Evolutionary conservation across 2,329 filamentous ascomycete species (phyloP), one percentile per base, ranked within the genome.

Genomic region (Cercospora zeina): DNA sequence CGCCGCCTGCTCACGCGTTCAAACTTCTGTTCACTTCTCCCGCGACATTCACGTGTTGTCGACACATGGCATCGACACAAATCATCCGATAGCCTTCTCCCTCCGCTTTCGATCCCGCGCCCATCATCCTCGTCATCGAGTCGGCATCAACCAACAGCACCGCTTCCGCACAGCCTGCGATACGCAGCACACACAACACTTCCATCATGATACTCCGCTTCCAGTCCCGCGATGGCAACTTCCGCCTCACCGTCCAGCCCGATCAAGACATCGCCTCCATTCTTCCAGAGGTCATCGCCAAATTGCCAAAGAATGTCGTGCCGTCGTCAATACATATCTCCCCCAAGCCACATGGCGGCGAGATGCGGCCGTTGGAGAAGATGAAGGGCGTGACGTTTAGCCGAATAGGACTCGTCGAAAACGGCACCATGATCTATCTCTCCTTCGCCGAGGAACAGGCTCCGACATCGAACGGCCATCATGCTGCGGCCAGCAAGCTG

Each of bases 351-450:
- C 81, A 85, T 65, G 83, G 84, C 66, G 84, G 82, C 16, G 82
- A 87, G 67, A 80, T 85, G 59, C 76, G 85, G 68, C 74, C 79
- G 47, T 71, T 88, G 39, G 76, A 75, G 60, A 75, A 77, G 7
- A 75, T 88, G 27, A 77, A 79, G 63, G 82, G 82, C 13, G 79
- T 88, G 31, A 79, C 81, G 11, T 82, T 88, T 66, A 75, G 80
- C 58, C 78, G 81, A 69, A 83, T 88, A 62, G 83, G 83, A 54
- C 74, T 88, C 61, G 81, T 53, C 51, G 55, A 67, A 59, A 65
- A 99, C 74, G 95, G 95, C 66, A 92, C 96, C 73, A 86, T 96
- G 73, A 86, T 99, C 67, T 99, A 92, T 77, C 81, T 97, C 68
- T 87, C 85, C 67, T 99, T 96, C 78, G 79, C 87, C 69, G 47